Evolutionary conservation across 371 early-diverging fungal species (phyloP), one percentile per base, ranked within the genome.

Genomic region (Mortierella sp.): DNA sequence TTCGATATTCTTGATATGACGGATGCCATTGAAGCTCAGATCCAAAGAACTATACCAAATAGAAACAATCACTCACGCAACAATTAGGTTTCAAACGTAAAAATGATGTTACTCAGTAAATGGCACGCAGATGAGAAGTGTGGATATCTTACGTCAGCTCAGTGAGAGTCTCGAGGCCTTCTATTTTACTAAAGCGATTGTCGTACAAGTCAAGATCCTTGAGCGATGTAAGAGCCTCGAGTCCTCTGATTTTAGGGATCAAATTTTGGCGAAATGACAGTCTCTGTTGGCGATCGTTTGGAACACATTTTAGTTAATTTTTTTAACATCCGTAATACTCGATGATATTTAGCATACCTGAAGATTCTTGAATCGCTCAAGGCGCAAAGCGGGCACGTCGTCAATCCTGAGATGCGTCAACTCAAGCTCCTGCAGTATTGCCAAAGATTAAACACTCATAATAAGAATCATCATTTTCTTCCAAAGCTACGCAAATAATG

Each of bases 131-230:
- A 31, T 55, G 56, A 15, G 17, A 31, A 29, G 13, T 31, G 34
- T 23, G 31, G 45, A 26, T 19, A 32, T 42, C 87, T 86, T 86
- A 96, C 93, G 72, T 85, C 54, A 98, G 83, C 40, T 89, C 78
- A 12, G 64, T 70, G 31, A 97, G 80, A 3, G 76, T 57, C 32
- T 88, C 87, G 4, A 97, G 70, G 9, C 91, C 91, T 55, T 92
- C 89, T 22, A 97, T 89, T 57, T 87, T 86, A 19, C 89, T 86
- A 51, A 98, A 92, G 32, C 95, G 92, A 88, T 98, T 98, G 82
- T 98, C 98, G 76, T 98, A 98, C n/a, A 97, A 83, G 68, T 98
- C 98, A 61, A 98, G 83, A 61, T 96, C 97, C 15, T 74, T 77
- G 42, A 97, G 84, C 0, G 75, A 49, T 5, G 72, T 65, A 42